phyloP scores from a whole-genome alignment of 805 yeast species.

The Wickerhamiella allomyrinae region DNA sequence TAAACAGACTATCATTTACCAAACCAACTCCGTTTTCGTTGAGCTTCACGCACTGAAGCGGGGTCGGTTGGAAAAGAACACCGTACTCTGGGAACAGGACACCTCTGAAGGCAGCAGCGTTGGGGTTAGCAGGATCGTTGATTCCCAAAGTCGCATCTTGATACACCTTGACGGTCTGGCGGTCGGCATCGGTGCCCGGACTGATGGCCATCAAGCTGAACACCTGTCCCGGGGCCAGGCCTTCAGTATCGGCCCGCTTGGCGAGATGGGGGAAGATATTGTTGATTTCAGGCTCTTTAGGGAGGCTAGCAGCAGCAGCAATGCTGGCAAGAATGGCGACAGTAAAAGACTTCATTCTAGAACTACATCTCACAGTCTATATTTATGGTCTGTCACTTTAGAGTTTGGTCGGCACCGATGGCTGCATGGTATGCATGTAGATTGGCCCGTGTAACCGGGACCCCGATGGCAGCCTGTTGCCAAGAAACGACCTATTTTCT shows the following conservation, averaged over 20 bases:
- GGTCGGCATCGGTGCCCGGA: constrained; percentile 8
- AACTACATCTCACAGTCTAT: too few species aligned
- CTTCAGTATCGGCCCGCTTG: background rate
- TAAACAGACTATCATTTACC: constrained; percentile 15
- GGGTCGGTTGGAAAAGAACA: constrained; percentile 19
- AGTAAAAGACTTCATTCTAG: background rate
- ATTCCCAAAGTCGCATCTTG: constrained; percentile 16
- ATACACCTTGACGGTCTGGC: constrained; percentile 15
- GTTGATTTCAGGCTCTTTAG: background rate
- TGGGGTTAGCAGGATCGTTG: constrained; percentile 11
- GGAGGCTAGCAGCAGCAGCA: background rate
- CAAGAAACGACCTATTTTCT: too few species aligned
- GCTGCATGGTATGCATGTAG: too few species aligned
- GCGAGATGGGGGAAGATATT: background rate
- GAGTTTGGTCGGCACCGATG: too few species aligned
- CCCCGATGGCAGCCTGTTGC: too few species aligned
- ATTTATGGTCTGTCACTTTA: too few species aligned
- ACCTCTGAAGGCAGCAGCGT: constrained; percentile 17
- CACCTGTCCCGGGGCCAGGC: constrained; percentile 17
- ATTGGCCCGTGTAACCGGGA: too few species aligned
- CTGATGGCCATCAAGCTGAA: constrained; percentile 16
- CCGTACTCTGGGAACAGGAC: constrained; percentile 17
- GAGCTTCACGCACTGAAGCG: constrained; percentile 15
- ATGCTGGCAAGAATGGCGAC: background rate
- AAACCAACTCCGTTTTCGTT: constrained; percentile 13